These are phyloP conservation scores for Typha latifolia DNA, from an alignment of 176 grass and related monocot species.

Conservation along the genomic window DNA sequence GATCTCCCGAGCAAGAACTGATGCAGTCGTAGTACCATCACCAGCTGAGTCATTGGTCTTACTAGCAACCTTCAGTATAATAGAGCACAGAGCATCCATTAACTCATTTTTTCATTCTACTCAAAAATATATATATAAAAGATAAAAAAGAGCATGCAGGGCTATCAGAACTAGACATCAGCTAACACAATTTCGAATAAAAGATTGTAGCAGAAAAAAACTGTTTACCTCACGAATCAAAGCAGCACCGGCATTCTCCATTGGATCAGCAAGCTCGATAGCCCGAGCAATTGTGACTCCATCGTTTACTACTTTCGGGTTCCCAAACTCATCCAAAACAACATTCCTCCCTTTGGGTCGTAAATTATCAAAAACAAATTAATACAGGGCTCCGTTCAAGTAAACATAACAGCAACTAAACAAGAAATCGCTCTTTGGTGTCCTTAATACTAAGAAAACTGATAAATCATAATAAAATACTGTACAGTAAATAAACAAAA, in stretches of 20 bases:
- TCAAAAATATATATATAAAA: neutral
- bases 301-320: constrained; percentile 80
- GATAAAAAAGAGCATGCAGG: neutral
- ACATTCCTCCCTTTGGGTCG: constrained; percentile 64
- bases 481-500: neutral
- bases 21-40: constrained; percentile 84
- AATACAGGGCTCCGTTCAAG: neutral
- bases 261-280: constrained; percentile 85
- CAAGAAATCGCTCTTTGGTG: neutral
- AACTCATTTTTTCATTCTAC: neutral
- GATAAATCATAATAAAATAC: neutral
- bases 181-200: neutral
- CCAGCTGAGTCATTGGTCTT: constrained; percentile 90
- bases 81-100: neutral
- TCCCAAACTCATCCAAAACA: constrained; percentile 86
- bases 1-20: constrained; percentile 82
- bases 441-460: no score
- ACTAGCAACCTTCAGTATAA: constrained; percentile 66
- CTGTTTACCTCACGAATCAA: constrained; percentile 71
- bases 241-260: constrained; percentile 87
- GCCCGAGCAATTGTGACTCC: constrained; percentile 82
- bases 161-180: neutral
- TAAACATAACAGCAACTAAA: neutral
- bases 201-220: neutral
- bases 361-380: constrained; percentile 8